Conservation (phyloP, 306 rosid species). For the Neltuma alba region DNA sequence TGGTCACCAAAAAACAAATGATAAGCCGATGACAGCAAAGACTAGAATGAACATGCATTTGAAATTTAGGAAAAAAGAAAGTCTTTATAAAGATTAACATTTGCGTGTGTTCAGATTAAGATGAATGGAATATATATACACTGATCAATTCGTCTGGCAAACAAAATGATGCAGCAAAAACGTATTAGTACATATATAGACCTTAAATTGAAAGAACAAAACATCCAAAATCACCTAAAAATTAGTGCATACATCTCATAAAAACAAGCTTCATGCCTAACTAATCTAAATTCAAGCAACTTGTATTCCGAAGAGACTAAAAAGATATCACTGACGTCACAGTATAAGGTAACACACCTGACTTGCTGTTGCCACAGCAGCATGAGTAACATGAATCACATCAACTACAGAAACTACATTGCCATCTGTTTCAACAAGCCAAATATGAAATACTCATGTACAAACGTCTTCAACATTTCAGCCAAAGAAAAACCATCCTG, state of each 20-base stretch:
- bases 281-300: slow-evolving; percentile 31
- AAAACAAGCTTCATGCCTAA: not conserved
- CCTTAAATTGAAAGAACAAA: not conserved
- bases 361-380: slow-evolving; percentile 96
- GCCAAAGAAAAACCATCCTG: not conserved
- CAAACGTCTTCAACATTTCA: not conserved
- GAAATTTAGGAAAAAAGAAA: not conserved
- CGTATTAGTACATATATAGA: not conserved
- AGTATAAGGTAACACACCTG: slow-evolving; percentile 44
- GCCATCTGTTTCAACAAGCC: slow-evolving; percentile 69
- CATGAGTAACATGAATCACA: slow-evolving; percentile 95
- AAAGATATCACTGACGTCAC: slow-evolving; percentile 22
- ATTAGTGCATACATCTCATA: too few relatives aligned
- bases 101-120: not conserved
- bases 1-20: not conserved
- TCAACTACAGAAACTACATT: slow-evolving; percentile 78
- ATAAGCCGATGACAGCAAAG: not conserved
- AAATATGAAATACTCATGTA: slow-evolving; percentile 31
- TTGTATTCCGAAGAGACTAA: slow-evolving; percentile 2
- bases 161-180: not conserved
- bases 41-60: not conserved
- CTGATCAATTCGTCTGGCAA: not conserved
- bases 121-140: not conserved
- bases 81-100: not conserved
- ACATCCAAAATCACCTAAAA: not conserved